phyloP scores from a whole-genome alignment of 495 filamentous ascomycete species.

The Podospora fimiseda region DNA sequence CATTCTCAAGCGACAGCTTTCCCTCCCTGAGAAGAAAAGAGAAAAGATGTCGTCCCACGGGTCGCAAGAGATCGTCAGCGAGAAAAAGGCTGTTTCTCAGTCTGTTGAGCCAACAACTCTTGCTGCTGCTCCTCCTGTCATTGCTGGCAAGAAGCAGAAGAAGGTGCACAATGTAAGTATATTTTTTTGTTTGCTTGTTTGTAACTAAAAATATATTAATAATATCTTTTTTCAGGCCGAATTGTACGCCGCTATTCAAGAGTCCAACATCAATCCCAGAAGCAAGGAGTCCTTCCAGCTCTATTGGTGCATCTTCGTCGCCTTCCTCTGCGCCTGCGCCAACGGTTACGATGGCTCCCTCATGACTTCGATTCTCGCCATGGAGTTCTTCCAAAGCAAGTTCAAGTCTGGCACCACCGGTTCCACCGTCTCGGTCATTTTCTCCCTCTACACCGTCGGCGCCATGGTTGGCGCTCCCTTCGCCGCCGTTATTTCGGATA shows the following conservation, averaged over 20 bases:
- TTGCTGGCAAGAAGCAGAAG: constrained; percentile 38
- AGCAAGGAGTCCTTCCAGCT: constrained; percentile 49
- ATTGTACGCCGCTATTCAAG: constrained; percentile 50
- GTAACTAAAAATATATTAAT: too few relatives aligned
- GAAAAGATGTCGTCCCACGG: constrained; percentile 30
- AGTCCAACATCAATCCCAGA: constrained; percentile 49
- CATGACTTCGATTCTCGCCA: constrained; percentile 39
- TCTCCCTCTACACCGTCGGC: constrained; percentile 44
- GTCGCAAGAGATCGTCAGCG: constrained; percentile 19
- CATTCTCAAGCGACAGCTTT: not conserved
- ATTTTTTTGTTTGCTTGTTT: not conserved
- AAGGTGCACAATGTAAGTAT: constrained; percentile 46
- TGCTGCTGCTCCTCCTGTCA: not conserved
- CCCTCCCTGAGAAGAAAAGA: not conserved
- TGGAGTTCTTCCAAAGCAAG: constrained; percentile 31
- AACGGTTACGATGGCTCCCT: constrained; percentile 48
- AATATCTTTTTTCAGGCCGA: constrained; percentile 38
- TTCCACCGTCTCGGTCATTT: constrained; percentile 34
- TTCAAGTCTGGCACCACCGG: constrained; percentile 34
- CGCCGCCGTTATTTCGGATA: constrained; percentile 40
- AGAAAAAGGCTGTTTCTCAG: constrained; percentile 19
- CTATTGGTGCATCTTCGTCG: constrained; percentile 43
- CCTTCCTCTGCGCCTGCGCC: constrained; percentile 47
- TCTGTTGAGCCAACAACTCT: constrained; percentile 10
- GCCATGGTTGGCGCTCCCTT: constrained; percentile 42